These are phyloP conservation scores for Tarenaya hassleriana DNA, from an alignment of 345 rosid genomes.

Conservation along the genomic window DNA sequence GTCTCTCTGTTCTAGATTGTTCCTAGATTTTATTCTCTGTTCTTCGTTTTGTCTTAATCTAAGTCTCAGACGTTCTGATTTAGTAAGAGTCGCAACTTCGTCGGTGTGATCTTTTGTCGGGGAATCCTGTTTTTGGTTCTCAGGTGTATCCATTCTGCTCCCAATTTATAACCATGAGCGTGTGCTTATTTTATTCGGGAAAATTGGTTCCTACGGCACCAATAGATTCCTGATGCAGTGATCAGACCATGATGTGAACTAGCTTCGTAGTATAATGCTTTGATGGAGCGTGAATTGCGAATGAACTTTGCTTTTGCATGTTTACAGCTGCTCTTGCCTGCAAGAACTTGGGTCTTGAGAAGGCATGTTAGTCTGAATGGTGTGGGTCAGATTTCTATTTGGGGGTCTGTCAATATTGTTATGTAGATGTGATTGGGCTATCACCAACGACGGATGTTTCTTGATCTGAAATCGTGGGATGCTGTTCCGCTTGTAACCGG, in stretches of 20 bases:
- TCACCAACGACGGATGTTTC: constrained; percentile 12
- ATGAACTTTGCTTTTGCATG: constrained; percentile 42
- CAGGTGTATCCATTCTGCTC: neutral
- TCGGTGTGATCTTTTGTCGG: neutral
- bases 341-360: constrained; percentile 68
- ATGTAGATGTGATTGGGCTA: constrained; percentile 20
- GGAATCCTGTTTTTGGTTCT: neutral
- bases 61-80: no score
- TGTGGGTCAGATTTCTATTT: constrained; percentile 33
- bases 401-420: constrained; percentile 10
- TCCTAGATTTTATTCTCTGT: neutral
- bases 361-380: constrained; percentile 51
- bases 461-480: constrained; percentile 17
- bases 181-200: constrained; percentile 1
- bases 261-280: neutral
- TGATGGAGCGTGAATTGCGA: constrained; percentile 28
- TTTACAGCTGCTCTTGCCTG: constrained; percentile 59
- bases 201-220: neutral
- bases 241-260: neutral
- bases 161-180: neutral
- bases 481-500: constrained; percentile 13
- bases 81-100: neutral
- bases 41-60: no score
- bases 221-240: constrained; percentile 1
- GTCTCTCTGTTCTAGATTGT: constrained; percentile 16